Evolutionary conservation across 2,329 filamentous ascomycete genomes (phyloP).

Genomic region (Botrytis deweyae): DNA sequence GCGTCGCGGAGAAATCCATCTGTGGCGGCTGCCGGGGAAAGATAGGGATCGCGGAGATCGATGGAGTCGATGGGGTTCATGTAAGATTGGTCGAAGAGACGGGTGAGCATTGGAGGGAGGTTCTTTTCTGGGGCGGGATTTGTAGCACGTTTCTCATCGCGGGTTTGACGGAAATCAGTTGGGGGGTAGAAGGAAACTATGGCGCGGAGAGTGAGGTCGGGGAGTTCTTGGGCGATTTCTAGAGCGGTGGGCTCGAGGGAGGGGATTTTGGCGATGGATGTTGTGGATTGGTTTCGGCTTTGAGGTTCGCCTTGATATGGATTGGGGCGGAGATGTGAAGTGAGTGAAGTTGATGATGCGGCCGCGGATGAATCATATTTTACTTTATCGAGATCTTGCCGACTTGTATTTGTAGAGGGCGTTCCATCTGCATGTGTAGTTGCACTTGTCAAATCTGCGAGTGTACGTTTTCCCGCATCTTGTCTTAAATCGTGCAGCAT

Average conservation of each 20-base stretch:
- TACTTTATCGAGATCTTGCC: background rate
- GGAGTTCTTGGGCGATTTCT: constrained; percentile 38
- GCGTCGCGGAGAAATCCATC: constrained; percentile 49
- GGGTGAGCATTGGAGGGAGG: constrained; percentile 56
- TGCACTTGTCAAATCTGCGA: constrained; percentile 25
- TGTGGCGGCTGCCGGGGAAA: constrained; percentile 58
- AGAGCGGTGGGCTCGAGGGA: constrained; percentile 37
- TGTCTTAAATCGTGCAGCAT: constrained; percentile 47
- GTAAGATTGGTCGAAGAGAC: constrained; percentile 63
- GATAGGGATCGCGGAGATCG: constrained; percentile 51
- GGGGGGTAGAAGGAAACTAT: constrained; percentile 62
- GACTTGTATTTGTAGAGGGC: background rate
- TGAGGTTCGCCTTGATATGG: background rate
- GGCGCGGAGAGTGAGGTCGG: constrained; percentile 50
- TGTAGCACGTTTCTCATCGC: constrained; percentile 54
- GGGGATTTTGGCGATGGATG: constrained; percentile 34
- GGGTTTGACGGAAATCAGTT: constrained; percentile 58
- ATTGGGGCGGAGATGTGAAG: constrained; percentile 5
- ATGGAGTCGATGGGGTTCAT: constrained; percentile 48
- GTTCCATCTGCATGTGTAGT: background rate
- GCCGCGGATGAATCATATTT: background rate
- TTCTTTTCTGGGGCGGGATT: constrained; percentile 57
- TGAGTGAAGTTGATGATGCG: background rate
- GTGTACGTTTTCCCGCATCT: constrained; percentile 42
- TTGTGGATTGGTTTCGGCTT: constrained; percentile 21